Base-by-base conservation (phyloP, 495 filamentous ascomycete genomes). In the Lineolata rhizophorae region DNA sequence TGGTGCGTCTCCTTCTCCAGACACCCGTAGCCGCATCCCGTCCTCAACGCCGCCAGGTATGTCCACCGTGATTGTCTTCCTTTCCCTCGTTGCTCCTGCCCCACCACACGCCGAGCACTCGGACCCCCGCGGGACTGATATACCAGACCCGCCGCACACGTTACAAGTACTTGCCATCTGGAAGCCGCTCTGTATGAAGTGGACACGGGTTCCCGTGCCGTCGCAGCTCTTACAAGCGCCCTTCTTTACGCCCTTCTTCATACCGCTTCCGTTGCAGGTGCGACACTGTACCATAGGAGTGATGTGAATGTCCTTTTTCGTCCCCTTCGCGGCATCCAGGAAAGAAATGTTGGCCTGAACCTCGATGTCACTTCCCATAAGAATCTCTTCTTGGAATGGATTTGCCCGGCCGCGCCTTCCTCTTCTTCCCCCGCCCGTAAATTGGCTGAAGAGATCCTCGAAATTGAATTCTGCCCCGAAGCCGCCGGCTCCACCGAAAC, bases 41-140 rank as follows among this genome's bases (percentile, higher is more conserved):
- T 95, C 85, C 42, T 93, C 87, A 20, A 97, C 74, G 40, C 87
- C 87, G 10, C 73, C 78, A 11, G 87, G 87, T 30, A 97, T 92
- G 41, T 95, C 83, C 13, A 95, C 62, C 27, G 60, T 70, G 31
- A 95, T 60, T 4, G 75, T 77, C 56, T 79, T 78, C 16, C 69
- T 59, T 40, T 85, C 80, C 35, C 76, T 60, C 4, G 71, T 54
- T 16, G 82, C 80, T 24, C 87, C 90, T 32, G 73, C 64, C 17
- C 87, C 87, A 21, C 52, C 47, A 51, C 87, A 97, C 5, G 65
- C 60, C 15, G 61, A 55, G 53, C 87, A 97, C 46, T 84, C 76
- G 8, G 67, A 72, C 12, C 81, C 79, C 35, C 61, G 65, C 6
- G 87, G 82, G 28, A 75, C 67, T 6, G 60, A 52, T 35, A 69